Evolutionary conservation across 495 filamentous ascomycete genomes (phyloP), one percentile per base, ranked within the genome.

Genomic region (Tuber indicum): DNA sequence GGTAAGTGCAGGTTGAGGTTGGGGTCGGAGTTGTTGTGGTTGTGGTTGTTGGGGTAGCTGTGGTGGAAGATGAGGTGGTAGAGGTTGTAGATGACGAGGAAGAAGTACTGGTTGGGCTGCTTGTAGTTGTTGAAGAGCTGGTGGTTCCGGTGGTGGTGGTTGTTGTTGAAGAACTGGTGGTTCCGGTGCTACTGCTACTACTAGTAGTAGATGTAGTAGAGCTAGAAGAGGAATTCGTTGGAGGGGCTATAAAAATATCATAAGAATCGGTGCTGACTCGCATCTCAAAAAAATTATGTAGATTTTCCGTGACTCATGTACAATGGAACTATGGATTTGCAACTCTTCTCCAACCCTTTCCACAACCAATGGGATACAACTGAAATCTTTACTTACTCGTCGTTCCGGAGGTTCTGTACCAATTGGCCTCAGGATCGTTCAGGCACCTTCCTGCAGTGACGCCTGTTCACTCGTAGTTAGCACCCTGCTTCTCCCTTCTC

Each of bases 391-490:
- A 32, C 73, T 41, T 72, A 45, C 73, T n/a, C n/a, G 21, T 49
- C 21, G 23, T 2, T 58, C 42, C 39, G 32, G 78, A 58, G 45
- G 26, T 69, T n/a, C 86, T 83, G 74, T 87, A 87, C 86, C 86
- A 87, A 72, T 87, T 87, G 19, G 80, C 76, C 43, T 75, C 62
- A 42, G 81, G 77, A 23, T 85, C 79, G 45, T 84, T 81, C 21
- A 87, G 81, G 71, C 86, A 87, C 32, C 81, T 76, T 47, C 84
- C 86, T 46, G 83, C 86, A 4, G 86, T 86, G 10, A 87, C 86
- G 71, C 82, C 81, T 80, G 26, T 74, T 36, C 10, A 71, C 39
- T 23, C 39, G 9, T 44, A 52, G 3, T 80, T 71, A 80, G 49
- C 41, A 72, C 58, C 12, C 58, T 6, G n/a, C 58, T 17, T 36